Evolutionary conservation across 441 rosid species (phyloP).

Genomic region (Corymbia citriodora): DNA sequence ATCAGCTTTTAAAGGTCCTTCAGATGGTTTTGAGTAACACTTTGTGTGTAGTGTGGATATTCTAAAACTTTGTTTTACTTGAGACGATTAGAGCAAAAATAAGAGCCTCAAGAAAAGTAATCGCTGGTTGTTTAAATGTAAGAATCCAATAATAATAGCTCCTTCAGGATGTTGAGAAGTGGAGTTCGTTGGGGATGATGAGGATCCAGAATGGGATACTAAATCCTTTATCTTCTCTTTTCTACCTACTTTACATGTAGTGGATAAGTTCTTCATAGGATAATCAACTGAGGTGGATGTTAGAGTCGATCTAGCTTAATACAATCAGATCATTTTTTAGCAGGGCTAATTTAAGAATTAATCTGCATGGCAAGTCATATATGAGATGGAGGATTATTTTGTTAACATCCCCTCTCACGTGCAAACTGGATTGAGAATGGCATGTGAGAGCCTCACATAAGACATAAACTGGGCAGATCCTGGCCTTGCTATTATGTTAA

Average conservation of each 20-base stretch:
- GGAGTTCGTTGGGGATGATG: neutral
- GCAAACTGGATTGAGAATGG: neutral
- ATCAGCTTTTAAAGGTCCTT: neutral
- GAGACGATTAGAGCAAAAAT: neutral
- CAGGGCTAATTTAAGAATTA: neutral
- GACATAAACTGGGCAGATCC: neutral
- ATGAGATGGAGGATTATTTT: neutral
- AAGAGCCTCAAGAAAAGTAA: neutral
- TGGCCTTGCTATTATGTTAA: neutral
- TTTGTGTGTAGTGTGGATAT: neutral
- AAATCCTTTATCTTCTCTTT: neutral
- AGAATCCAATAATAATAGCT: neutral
- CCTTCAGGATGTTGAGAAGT: neutral
- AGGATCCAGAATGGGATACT: neutral
- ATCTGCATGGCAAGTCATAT: neutral
- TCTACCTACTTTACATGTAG: neutral
- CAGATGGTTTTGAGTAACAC: neutral
- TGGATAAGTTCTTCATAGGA: neutral
- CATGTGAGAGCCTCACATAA: neutral
- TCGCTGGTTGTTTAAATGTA: neutral
- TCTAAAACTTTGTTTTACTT: neutral
- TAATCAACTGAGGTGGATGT: neutral
- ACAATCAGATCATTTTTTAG: neutral
- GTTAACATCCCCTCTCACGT: neutral
- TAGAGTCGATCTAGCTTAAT: neutral